Percentiles rank a stretch among this genome's conserved stretches.
phyloP scores from a whole-genome alignment of 2,329 filamentous ascomycete genomes.

The Huntiella savannae region DNA sequence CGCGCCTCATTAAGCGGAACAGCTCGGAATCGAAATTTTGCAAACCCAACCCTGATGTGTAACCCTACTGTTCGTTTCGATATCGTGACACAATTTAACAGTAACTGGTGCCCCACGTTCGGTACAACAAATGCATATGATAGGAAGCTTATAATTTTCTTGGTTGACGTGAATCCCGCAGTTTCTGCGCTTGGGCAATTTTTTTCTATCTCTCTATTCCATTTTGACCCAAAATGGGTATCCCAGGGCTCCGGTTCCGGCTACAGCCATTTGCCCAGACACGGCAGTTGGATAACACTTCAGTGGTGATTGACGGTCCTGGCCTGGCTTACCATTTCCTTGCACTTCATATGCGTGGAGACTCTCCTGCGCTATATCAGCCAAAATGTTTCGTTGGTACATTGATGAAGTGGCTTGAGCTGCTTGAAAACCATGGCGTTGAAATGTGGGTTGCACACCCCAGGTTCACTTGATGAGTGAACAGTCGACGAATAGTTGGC shows the following conservation, averaged over 20 bases:
- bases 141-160: conserved; percentile 14
- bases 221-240: conserved; percentile 31
- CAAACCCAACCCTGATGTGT: too few relatives aligned
- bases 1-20: too few relatives aligned
- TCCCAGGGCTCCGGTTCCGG: conserved; percentile 34
- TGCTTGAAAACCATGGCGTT: conserved; percentile 34
- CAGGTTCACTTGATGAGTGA: neutral
- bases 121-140: too few relatives aligned
- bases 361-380: conserved; percentile 25
- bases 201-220: neutral
- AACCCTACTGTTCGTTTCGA: too few relatives aligned
- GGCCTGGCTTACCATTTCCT: conserved; percentile 45
- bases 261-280: conserved; percentile 32
- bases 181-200: neutral
- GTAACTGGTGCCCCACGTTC: too few relatives aligned
- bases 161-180: conserved; percentile 2
- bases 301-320: conserved; percentile 54
- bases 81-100: too few relatives aligned
- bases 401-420: conserved; percentile 42
- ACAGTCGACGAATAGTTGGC: neutral
- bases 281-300: conserved; percentile 22
- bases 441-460: conserved; percentile 34
- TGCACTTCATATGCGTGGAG: neutral
- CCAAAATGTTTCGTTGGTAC: conserved; percentile 34
- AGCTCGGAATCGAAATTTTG: too few relatives aligned